A percentile compares a stretch with the other conserved stretches of the same genome.
These are phyloP conservation scores for Posidonia oceanica DNA, from an alignment of 116 monocot species.

Conservation along the genomic window DNA sequence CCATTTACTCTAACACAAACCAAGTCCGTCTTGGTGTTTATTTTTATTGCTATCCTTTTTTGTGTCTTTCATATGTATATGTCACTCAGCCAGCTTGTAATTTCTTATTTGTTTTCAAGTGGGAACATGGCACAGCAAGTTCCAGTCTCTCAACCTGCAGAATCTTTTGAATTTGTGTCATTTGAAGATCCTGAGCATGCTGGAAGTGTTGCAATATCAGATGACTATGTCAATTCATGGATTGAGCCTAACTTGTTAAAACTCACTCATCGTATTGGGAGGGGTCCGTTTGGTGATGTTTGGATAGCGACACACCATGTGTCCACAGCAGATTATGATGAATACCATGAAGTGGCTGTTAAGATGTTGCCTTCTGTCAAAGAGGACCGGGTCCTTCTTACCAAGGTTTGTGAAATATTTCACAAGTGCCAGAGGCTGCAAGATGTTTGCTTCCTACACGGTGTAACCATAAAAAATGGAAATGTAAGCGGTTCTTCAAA, in stretches of 20 bases:
- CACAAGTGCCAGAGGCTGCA: slow-evolving; percentile 49
- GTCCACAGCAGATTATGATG: slow-evolving; percentile 49
- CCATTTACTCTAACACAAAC: too few relatives aligned
- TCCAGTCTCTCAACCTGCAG: slow-evolving; percentile 25
- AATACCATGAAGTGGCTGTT: slow-evolving; percentile 77
- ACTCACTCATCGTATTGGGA: slow-evolving; percentile 79
- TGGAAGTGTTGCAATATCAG: slow-evolving; percentile 28
- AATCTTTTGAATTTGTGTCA: slow-evolving; percentile 72
- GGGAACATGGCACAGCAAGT: slow-evolving; percentile 36
- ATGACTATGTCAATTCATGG: slow-evolving; percentile 37
- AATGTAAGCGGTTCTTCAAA: slow-evolving; percentile 27
- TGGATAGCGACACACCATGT: slow-evolving; percentile 75
- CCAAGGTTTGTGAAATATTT: slow-evolving; percentile 55
- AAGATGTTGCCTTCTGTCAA: slow-evolving; percentile 73
- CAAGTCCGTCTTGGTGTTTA: too few relatives aligned
- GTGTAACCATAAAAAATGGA: slow-evolving; percentile 61
- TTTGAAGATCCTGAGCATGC: slow-evolving; percentile 69
- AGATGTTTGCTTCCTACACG: slow-evolving; percentile 58
- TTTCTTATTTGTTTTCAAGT: not conserved
- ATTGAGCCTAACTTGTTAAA: slow-evolving; percentile 51
- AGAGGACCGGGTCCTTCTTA: slow-evolving; percentile 52
- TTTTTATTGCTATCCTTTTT: too few relatives aligned
- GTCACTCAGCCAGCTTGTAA: too few relatives aligned
- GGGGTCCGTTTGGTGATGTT: slow-evolving; percentile 92
- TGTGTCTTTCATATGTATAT: too few relatives aligned